These are phyloP conservation scores for Solanum neorickii DNA, from an alignment of 257 asterid species.

Conservation along the genomic window DNA sequence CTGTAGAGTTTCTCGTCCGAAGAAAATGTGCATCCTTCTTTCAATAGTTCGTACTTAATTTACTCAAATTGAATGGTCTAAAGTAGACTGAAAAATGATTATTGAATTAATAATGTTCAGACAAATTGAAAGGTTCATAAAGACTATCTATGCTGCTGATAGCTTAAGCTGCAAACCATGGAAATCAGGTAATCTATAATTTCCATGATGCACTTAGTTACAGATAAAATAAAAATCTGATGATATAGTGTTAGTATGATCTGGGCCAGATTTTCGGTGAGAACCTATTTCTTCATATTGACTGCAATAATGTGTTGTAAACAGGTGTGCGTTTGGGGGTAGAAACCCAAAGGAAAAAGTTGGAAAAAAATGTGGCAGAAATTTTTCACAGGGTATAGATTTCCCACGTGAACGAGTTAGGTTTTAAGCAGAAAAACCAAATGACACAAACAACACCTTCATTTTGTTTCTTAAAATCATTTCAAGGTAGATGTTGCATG, in stretches of 20 bases:
- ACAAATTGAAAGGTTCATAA: not conserved
- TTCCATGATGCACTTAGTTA: not conserved
- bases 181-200: not conserved
- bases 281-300: not conserved
- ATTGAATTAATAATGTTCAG: not conserved
- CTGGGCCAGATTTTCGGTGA: not conserved
- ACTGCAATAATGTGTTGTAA: not conserved
- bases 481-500: not conserved
- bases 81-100: not conserved
- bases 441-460: not conserved
- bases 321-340: not conserved
- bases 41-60: not conserved
- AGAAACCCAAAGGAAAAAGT: not conserved
- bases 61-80: not conserved
- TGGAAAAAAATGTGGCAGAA: not conserved
- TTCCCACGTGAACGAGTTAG: not conserved
- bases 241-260: not conserved
- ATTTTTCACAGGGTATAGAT: not conserved
- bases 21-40: not conserved
- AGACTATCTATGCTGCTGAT: not conserved
- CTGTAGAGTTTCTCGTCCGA: not conserved
- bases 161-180: not conserved
- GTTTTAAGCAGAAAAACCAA: not conserved
- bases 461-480: not conserved
- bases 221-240: not conserved